Conservation (phyloP, 2,329 filamentous ascomycete species). For the Peltaster fructicola region DNA sequence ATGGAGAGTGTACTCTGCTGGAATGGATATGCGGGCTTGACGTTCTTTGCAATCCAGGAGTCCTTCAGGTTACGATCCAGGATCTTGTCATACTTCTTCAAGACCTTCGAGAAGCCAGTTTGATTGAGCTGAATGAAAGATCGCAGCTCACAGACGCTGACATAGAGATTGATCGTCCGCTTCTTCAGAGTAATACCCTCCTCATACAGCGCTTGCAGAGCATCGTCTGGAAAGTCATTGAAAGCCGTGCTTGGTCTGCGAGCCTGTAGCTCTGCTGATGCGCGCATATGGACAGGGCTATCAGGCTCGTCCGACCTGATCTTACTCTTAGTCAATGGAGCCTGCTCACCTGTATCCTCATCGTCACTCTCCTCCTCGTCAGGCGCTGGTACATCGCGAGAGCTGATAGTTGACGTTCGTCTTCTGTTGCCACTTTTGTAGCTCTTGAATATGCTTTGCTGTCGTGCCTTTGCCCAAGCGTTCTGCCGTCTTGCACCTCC, state of each 20-base stretch:
- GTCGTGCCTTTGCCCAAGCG: constrained; percentile 16
- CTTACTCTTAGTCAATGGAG: constrained; percentile 18
- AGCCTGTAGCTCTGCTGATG: constrained; percentile 28
- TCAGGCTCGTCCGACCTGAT: constrained; percentile 6
- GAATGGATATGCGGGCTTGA: constrained; percentile 72
- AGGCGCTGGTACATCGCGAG: constrained; percentile 32
- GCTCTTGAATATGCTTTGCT: constrained; percentile 35
- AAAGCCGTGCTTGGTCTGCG: constrained; percentile 48
- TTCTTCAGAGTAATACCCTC: constrained; percentile 80
- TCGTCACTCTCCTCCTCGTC: constrained; percentile 44
- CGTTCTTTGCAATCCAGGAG: constrained; percentile 54
- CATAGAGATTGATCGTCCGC: constrained; percentile 70
- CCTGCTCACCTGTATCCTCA: constrained; percentile 39
- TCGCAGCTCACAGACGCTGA: constrained; percentile 84
- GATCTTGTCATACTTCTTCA: constrained; percentile 98
- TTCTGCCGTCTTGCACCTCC: constrained; percentile 13
- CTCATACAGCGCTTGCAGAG: constrained; percentile 50
- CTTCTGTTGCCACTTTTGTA: constrained; percentile 27
- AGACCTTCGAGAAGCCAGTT: constrained; percentile 86
- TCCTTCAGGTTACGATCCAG: constrained; percentile 64
- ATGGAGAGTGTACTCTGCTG: constrained; percentile 49
- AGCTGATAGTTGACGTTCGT: constrained; percentile 26
- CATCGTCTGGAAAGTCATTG: constrained; percentile 65
- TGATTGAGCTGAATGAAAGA: constrained; percentile 92
- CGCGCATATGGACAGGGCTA: no score